phyloP scores from a whole-genome alignment of 495 filamentous ascomycete genomes.

The Delitschia confertaspora region DNA sequence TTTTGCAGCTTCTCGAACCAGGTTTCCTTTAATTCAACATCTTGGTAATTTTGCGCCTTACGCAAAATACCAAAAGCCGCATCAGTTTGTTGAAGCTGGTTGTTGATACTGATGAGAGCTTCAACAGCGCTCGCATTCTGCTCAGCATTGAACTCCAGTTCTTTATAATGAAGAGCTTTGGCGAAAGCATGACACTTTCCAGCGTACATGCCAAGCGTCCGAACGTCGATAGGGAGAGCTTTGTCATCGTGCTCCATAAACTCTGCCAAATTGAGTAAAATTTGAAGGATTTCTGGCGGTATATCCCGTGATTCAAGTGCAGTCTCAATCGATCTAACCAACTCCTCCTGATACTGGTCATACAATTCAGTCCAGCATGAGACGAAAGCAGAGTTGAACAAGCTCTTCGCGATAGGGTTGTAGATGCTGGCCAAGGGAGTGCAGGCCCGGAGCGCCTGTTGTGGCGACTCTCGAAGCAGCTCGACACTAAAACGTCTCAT shows the following conservation, averaged over 20 bases:
- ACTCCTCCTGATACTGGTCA: slow-evolving; percentile 87
- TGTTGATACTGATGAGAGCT: slow-evolving; percentile 96
- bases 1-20: slow-evolving; percentile 98
- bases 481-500: slow-evolving; percentile 94
- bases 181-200: slow-evolving; percentile 94
- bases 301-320: slow-evolving; percentile 88
- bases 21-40: slow-evolving; percentile 89
- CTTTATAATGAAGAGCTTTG: slow-evolving; percentile 97
- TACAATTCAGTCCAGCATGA: slow-evolving; percentile 98
- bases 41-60: slow-evolving; percentile 87
- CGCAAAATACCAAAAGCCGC: slow-evolving; percentile 94
- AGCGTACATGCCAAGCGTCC: slow-evolving; percentile 83
- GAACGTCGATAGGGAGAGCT: slow-evolving; percentile 92
- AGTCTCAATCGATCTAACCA: slow-evolving; percentile 89
- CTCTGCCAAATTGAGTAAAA: slow-evolving; percentile 90
- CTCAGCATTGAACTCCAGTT: slow-evolving; percentile 94
- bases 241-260: slow-evolving; percentile 99
- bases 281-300: slow-evolving; percentile 87
- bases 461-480: slow-evolving; percentile 88
- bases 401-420: slow-evolving; percentile 77
- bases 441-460: slow-evolving; percentile 86
- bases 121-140: slow-evolving; percentile 94
- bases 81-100: slow-evolving; percentile 94
- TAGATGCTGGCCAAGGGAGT: slow-evolving; percentile 85
- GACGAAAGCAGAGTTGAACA: slow-evolving; percentile 98